Evolutionary conservation across 1,284 basidiomycete genomes (phyloP), one percentile per base, ranked within the genome.

Genomic region (Mycosarcoma mackinlayi): DNA sequence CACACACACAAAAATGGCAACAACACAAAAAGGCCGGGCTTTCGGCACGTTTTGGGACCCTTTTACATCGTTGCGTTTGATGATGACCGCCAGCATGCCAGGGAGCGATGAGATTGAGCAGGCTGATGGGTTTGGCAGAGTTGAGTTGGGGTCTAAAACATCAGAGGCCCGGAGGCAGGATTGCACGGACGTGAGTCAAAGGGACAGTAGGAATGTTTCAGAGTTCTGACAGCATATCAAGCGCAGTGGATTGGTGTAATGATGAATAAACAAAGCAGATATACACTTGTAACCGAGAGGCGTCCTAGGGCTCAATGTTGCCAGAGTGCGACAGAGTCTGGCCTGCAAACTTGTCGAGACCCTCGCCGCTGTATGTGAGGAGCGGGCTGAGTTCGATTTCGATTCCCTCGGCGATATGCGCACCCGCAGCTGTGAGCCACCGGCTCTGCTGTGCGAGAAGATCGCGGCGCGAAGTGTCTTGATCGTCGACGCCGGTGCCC

Each of bases 381-480:
- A 90, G 85, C 7, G 95, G 93, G n/a, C 90, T 91, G 54, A 98
- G 85, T 84, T 98, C 94, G 61, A 98, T 90, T 83, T 95, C 92
- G 14, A 91, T 88, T 25, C 86, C 88, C 2, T 88, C 87, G 25
- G 79, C 82, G 25, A 98, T 85, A 27, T 79, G 86, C 14, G 92
- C 94, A 10, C 96, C 95, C 0, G 91, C 91, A 0, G 75, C 84
- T 76, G 89, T 87, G 71, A 99, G 85, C 89, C 93, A 98, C 38
- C 92, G 86, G 78, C 84, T 87, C 81, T 98, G 93, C 85, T 97
- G 93, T n/a, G 89, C 87, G 51, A 98, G 87, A 53, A 99, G 85
- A 85, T 98, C 95, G 45, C 89, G 87, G 42, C 94, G 87, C 76
- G 91, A 94, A 25, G 95, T 97, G 74, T 91, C 89, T 25, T 94